Conservation (phyloP, 2,329 filamentous ascomycete genomes). For the Drechslerella dactyloides region DNA sequence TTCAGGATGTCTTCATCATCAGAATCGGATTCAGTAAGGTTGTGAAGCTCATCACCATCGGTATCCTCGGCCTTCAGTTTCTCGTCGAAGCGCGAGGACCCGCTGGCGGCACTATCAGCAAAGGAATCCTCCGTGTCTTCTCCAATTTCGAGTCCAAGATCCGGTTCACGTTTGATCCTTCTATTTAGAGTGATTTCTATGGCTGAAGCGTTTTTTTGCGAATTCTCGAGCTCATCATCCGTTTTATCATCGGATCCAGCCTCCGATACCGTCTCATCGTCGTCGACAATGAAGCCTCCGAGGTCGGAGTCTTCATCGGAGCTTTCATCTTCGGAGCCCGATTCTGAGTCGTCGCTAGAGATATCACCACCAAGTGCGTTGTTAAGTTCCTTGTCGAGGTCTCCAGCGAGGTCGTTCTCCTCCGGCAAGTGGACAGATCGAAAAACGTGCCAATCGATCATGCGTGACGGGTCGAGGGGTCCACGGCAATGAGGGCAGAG, state of each 20-base stretch:
- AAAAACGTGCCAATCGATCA: slow-evolving; percentile 78
- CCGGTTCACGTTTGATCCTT: slow-evolving; percentile 13
- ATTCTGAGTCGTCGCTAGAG: slow-evolving; percentile 57
- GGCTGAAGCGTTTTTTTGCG: neutral
- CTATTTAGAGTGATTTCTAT: neutral
- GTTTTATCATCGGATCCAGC: slow-evolving; percentile 54
- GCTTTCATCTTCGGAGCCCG: slow-evolving; percentile 58
- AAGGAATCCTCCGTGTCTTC: neutral
- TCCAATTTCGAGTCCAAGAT: neutral
- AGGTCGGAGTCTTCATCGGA: slow-evolving; percentile 54
- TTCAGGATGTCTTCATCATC: too few species aligned
- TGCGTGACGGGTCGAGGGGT: slow-evolving; percentile 69
- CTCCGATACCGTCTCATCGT: slow-evolving; percentile 55
- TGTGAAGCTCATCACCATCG: slow-evolving; percentile 50
- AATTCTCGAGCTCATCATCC: slow-evolving; percentile 56
- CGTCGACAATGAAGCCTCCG: slow-evolving; percentile 48
- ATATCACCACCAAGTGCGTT: slow-evolving; percentile 52
- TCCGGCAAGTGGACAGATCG: slow-evolving; percentile 57
- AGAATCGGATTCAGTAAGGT: slow-evolving; percentile 54
- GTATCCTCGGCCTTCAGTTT: slow-evolving; percentile 15
- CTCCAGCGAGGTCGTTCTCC: slow-evolving; percentile 68
- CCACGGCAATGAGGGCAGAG: slow-evolving; percentile 80
- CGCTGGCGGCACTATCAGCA: neutral
- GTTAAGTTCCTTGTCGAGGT: slow-evolving; percentile 52
- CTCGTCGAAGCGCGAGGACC: neutral